A percentile compares a stretch with the other conserved stretches of the same genome.
Evolutionary conservation across 371 early-diverging fungal species (phyloP).

Genomic region (Chytridium lagenaria): DNA sequence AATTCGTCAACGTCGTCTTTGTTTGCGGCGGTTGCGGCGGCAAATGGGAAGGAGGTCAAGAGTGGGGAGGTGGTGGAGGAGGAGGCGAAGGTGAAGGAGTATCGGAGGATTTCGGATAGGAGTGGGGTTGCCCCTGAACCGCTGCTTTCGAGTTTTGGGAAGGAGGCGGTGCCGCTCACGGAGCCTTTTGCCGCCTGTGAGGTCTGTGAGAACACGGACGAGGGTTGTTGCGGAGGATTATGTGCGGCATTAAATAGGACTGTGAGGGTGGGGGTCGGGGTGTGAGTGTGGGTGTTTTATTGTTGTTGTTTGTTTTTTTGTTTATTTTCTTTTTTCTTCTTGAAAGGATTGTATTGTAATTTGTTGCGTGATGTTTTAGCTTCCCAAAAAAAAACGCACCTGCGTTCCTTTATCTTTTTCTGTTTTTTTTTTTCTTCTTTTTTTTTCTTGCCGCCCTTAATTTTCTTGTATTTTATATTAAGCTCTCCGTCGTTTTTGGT

Average conservation of each 20-base stretch:
- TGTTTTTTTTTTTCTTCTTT: not conserved
- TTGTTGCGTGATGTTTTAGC: not conserved
- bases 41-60: too few species aligned
- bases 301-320: not conserved
- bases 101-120: not conserved
- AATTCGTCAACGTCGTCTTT: not conserved
- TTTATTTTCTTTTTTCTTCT: not conserved
- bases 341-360: too few species aligned
- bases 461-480: too few species aligned
- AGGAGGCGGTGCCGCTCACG: not conserved
- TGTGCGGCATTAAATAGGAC: not conserved
- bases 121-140: not conserved
- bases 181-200: not conserved
- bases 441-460: not conserved
- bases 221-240: not conserved
- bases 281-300: too few species aligned
- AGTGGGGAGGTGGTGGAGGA: not conserved
- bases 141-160: conserved; percentile 1
- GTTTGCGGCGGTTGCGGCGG: too few species aligned
- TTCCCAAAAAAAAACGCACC: too few species aligned
- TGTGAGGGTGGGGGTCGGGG: not conserved
- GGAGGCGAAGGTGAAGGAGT: not conserved
- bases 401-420: not conserved
- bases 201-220: not conserved
- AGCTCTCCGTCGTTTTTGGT: too few species aligned